These are phyloP conservation scores for Heterobasidion annosum DNA, from an alignment of 1,284 basidiomycete species.

Conservation along the genomic window DNA sequence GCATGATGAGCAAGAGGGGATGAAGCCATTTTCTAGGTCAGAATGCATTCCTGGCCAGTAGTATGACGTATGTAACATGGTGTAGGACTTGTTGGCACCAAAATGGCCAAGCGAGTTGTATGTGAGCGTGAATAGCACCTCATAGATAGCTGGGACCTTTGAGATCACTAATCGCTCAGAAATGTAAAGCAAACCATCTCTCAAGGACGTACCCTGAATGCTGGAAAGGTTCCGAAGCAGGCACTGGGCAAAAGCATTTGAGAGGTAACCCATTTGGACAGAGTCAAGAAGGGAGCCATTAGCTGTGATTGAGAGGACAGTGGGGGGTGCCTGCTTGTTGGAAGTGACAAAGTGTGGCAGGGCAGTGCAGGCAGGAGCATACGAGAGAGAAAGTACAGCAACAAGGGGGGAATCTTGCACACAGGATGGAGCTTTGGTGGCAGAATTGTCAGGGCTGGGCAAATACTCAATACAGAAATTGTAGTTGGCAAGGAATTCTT, in stretches of 20 bases:
- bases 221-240: neutral
- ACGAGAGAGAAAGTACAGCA: neutral
- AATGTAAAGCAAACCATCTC: constrained; percentile 19
- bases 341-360: neutral
- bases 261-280: no score
- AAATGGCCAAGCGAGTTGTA: constrained; percentile 16
- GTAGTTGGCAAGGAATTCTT: constrained; percentile 26
- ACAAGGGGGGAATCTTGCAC: constrained; percentile 15
- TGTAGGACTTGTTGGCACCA: constrained; percentile 14
- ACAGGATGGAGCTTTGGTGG: constrained; percentile 26
- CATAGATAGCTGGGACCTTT: constrained; percentile 6
- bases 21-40: constrained; percentile 7
- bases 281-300: no score
- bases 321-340: neutral
- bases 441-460: constrained; percentile 24
- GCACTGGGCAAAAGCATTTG: no score
- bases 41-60: constrained; percentile 14
- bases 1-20: constrained; percentile 8
- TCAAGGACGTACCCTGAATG: neutral
- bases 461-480: constrained; percentile 27
- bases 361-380: neutral
- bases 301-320: neutral
- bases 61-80: constrained; percentile 8
- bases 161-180: constrained; percentile 18
- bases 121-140: constrained; percentile 12